These are phyloP conservation scores for Blastocystis sp. DNA, from an alignment of 352 stramenopile genomes.

Conservation along the genomic window DNA sequence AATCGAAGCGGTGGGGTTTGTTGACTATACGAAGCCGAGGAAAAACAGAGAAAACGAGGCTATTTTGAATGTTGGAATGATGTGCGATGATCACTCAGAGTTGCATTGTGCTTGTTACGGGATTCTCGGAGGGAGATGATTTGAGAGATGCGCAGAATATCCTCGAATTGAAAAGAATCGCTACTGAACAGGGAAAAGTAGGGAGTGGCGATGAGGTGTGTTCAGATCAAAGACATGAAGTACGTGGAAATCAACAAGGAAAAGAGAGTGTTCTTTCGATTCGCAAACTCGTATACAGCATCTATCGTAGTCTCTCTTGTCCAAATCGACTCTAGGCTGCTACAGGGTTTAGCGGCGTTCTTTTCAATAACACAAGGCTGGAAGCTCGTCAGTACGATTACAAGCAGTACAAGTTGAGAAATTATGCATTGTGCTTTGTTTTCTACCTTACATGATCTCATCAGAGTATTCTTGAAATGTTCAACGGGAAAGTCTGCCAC, in stretches of 20 bases:
- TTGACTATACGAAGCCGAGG: background rate
- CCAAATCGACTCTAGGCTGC: background rate
- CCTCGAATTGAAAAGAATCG: background rate
- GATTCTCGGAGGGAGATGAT: conserved; percentile 36
- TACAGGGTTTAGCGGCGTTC: background rate
- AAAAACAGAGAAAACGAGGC: background rate
- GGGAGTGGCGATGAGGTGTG: background rate
- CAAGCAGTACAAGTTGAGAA: background rate
- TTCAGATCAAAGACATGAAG: conserved; percentile 50
- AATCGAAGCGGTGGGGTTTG: conserved; percentile 4
- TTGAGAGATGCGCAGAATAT: background rate
- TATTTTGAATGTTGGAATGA: background rate
- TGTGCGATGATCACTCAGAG: background rate
- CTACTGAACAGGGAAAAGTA: conserved; percentile 33
- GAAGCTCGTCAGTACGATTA: conserved; percentile 3
- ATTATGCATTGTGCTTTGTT: conserved; percentile 1
- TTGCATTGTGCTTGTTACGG: conserved; percentile 6
- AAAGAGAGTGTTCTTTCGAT: conserved; percentile 23
- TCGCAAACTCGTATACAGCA: conserved; percentile 27
- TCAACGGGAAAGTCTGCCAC: background rate
- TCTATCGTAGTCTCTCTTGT: background rate
- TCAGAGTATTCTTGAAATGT: background rate
- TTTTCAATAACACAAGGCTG: background rate
- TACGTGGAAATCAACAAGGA: conserved; percentile 26
- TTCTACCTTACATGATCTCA: background rate